Base-by-base conservation (phyloP, 2,329 filamentous ascomycete species). In the Ascosphaera aggregata region DNA sequence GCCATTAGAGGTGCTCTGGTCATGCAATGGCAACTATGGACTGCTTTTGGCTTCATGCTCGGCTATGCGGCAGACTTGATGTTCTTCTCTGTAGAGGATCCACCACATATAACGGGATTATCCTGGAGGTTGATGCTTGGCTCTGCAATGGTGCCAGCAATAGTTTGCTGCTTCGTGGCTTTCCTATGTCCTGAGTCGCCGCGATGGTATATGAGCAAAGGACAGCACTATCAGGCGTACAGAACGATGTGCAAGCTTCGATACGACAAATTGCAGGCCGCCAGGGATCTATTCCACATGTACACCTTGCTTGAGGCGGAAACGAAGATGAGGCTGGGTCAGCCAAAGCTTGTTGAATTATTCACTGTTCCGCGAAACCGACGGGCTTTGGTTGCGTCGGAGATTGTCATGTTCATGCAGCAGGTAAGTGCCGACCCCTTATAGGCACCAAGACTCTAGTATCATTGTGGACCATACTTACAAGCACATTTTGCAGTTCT, bases 21-120 rank as follows among this genome's bases (percentile, higher is more conserved):
- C 44, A 86, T 86, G 79, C 74, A 73, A 44, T 86, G 80, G 79
- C 76, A 85, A 56, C 63, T 64, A 57, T 66, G 58, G 57, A 61
- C 58, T 3, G 62, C 59, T 0, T 63, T 64, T 42, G 63, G 63
- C 9, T 64, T 65, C 42, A 60, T 65, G 64, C 55, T 58, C 13
- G 71, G 72, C 13, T 76, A 67, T 49, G 65, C 63, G 4, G 69
- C 64, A 36, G 71, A 74, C 47, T 57, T 76, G 19, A 69, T 67
- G 5, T 73, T 77, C 49, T 74, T 68, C 49, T 55, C 66, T 39
- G 69, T 59, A 40, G 55, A 59, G 19, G 65, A 73, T 46, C 56
- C 55, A 2, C 52, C 62, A 2, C 59, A 60, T 3, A 67, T 77
- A 39, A 54, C 62, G 8, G 73, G 73, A 4, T 59, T 67, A 22